Conservation (phyloP, 2,329 filamentous ascomycete species). For the Beauveria sp. region DNA sequence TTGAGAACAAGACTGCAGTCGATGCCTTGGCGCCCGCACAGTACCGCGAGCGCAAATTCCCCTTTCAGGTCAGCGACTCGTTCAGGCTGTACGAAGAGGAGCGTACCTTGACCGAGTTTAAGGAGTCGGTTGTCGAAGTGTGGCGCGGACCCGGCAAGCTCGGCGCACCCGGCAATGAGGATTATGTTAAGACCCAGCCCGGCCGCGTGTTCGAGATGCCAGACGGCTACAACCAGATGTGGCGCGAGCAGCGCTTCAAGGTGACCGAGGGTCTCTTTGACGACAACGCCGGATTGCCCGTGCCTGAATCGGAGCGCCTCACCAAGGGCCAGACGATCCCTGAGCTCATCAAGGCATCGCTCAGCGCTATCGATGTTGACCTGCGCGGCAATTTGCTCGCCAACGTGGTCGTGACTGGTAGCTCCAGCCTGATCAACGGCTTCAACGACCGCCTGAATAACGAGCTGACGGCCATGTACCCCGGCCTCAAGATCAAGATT, state of each 20-base stretch:
- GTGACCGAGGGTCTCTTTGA: slow-evolving; percentile 90
- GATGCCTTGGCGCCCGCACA: slow-evolving; percentile 77
- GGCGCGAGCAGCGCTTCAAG: slow-evolving; percentile 78
- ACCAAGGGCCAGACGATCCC: slow-evolving; percentile 74
- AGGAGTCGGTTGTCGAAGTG: slow-evolving; percentile 91
- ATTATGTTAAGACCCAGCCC: slow-evolving; percentile 62
- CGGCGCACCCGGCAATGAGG: slow-evolving; percentile 60
- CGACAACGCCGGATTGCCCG: slow-evolving; percentile 61
- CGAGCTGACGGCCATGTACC: slow-evolving; percentile 75
- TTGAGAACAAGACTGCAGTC: slow-evolving; percentile 80
- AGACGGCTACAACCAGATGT: slow-evolving; percentile 92
- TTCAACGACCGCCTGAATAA: slow-evolving; percentile 85
- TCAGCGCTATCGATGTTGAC: slow-evolving; percentile 81
- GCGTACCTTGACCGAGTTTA: slow-evolving; percentile 88
- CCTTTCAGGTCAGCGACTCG: slow-evolving; percentile 52
- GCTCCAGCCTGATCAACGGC: slow-evolving; percentile 77
- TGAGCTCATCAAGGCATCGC: slow-evolving; percentile 67
- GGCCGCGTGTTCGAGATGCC: slow-evolving; percentile 94
- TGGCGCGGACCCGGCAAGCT: slow-evolving; percentile 77
- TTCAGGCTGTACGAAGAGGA: slow-evolving; percentile 86
- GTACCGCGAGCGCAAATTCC: slow-evolving; percentile 64
- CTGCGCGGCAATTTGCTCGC: slow-evolving; percentile 72
- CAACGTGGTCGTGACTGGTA: slow-evolving; percentile 91
- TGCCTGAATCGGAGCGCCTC: slow-evolving; percentile 36
- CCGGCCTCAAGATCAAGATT: slow-evolving; percentile 78